phyloP scores from a whole-genome alignment of 2,329 filamentous ascomycete species.

The Ceratocystis huliohia region DNA sequence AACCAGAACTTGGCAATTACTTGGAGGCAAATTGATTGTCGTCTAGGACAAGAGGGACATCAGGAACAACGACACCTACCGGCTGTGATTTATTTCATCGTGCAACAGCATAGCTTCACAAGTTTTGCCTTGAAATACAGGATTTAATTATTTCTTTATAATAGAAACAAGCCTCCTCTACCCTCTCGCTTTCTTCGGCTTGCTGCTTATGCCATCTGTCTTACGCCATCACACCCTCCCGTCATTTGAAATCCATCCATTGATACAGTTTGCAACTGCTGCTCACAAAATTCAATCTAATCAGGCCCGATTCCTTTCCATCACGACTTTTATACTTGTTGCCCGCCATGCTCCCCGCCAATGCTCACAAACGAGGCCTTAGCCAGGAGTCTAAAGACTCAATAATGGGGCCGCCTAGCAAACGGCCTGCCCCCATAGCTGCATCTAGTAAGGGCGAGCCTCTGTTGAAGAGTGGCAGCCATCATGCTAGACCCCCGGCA shows the following conservation, averaged over 20 bases:
- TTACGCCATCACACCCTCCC: background rate
- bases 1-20: background rate
- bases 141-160: background rate
- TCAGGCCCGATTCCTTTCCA: background rate
- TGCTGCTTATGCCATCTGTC: background rate
- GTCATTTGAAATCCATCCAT: background rate
- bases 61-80: background rate
- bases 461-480: background rate
- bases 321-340: background rate
- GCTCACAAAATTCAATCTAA: background rate
- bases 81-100: background rate
- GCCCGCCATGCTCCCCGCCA: conserved; percentile 35
- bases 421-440: background rate
- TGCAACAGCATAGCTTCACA: background rate
- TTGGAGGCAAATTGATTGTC: background rate
- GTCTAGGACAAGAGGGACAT: background rate
- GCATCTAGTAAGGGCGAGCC: background rate
- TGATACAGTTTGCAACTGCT: background rate
- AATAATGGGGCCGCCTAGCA: background rate
- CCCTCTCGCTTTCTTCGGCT: background rate
- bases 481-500: background rate
- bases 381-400: conserved; percentile 48
- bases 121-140: conserved; percentile 1
- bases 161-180: background rate
- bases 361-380: conserved; percentile 59